phyloP scores from a whole-genome alignment of 805 yeast genomes.

The Nakazawaea sp. region DNA sequence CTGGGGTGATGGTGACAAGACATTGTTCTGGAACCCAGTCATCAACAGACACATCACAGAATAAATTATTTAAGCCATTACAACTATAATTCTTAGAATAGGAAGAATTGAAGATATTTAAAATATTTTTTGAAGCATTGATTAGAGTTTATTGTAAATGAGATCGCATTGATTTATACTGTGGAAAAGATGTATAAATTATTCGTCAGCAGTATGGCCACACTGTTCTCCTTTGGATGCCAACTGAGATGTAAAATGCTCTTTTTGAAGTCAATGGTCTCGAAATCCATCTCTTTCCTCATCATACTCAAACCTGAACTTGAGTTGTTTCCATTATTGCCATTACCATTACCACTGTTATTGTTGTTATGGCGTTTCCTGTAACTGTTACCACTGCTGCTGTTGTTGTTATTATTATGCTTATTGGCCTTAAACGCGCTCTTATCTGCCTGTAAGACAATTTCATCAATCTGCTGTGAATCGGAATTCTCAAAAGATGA shows the following conservation, averaged over 20 bases:
- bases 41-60: slow-evolving; percentile 75
- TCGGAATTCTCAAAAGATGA: slow-evolving; percentile 10
- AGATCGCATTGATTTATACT: no score
- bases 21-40: slow-evolving; percentile 92
- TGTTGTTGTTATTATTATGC: slow-evolving; percentile 17
- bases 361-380: slow-evolving; percentile 26
- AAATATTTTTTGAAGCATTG: no score
- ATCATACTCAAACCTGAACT: slow-evolving; percentile 26
- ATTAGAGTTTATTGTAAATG: no score
- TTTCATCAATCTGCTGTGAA: slow-evolving; percentile 45
- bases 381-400: slow-evolving; percentile 30
- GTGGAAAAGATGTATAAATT: slow-evolving; percentile 83
- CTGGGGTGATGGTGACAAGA: slow-evolving; percentile 99
- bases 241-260: slow-evolving; percentile 92
- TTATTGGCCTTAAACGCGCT: slow-evolving; percentile 86
- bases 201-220: slow-evolving; percentile 97
- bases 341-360: no score
- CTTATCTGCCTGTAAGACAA: slow-evolving; percentile 95
- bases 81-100: no score
- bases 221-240: slow-evolving; percentile 96
- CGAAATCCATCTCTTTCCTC: slow-evolving; percentile 62
- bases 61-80: no score
- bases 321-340: background rate
- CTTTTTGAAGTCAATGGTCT: slow-evolving; percentile 87
- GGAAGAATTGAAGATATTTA: no score